Percentiles rank a stretch among this genome's conserved stretches.
phyloP scores from a whole-genome alignment of 164 flowering plant species.

The Pachysandra terminalis region DNA sequence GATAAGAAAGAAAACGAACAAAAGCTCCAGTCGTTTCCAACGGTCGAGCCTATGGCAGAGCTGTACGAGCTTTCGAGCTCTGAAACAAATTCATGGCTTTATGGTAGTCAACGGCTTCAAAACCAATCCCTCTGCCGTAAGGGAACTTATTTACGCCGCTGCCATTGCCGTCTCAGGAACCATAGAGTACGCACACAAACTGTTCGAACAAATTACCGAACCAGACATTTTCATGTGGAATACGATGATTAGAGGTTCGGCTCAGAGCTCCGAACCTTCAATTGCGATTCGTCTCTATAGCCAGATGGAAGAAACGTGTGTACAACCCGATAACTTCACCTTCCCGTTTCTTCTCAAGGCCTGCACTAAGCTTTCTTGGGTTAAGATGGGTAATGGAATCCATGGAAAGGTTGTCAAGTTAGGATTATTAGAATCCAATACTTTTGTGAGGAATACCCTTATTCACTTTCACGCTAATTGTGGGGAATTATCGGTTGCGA shows the following conservation, averaged over 20 bases:
- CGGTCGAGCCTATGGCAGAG: slow-evolving; percentile 45
- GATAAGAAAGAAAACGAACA: slow-evolving; percentile 44
- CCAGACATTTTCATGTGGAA: slow-evolving; percentile 80
- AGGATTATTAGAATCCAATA: slow-evolving; percentile 53
- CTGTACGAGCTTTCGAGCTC: slow-evolving; percentile 35
- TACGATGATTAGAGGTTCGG: slow-evolving; percentile 67
- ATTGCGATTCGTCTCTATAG: slow-evolving; percentile 41
- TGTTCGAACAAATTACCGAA: slow-evolving; percentile 55
- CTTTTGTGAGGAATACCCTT: slow-evolving; percentile 60
- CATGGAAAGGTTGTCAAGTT: slow-evolving; percentile 53
- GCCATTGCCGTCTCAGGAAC: slow-evolving; percentile 41
- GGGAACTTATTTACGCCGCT: slow-evolving; percentile 53
- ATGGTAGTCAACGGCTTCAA: slow-evolving; percentile 59
- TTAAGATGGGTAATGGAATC: slow-evolving; percentile 41
- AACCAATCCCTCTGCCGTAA: slow-evolving; percentile 38
- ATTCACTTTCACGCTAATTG: slow-evolving; percentile 66
- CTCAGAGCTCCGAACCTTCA: slow-evolving; percentile 48
- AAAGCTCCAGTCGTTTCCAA: slow-evolving; percentile 31
- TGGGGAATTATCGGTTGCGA: slow-evolving; percentile 59
- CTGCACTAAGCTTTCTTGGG: slow-evolving; percentile 56
- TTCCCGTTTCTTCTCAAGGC: slow-evolving; percentile 76
- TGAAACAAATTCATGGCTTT: slow-evolving; percentile 63
- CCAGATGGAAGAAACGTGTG: slow-evolving; percentile 45
- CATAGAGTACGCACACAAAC: slow-evolving; percentile 52
- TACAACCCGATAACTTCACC: slow-evolving; percentile 55